Conservation (phyloP, 208 protist genomes). For the Angomonas ambiguus region DNA sequence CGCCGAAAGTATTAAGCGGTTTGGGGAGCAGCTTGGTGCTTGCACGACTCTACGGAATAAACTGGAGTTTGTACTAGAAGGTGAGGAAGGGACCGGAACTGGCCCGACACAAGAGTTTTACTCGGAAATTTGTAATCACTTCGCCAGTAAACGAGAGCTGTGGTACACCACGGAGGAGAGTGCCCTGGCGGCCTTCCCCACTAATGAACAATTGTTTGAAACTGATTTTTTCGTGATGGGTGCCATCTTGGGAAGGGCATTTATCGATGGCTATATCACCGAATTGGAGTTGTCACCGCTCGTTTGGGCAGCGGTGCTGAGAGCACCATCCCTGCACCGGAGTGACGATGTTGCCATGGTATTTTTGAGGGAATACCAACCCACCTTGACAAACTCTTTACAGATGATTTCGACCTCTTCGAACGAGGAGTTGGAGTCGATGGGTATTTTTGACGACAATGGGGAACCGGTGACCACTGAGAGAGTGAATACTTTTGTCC, state of each 20-base stretch:
- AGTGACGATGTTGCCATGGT: background rate
- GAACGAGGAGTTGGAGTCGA: conserved; percentile 38
- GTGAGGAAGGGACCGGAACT: conserved; percentile 78
- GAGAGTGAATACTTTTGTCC: conserved; percentile 32
- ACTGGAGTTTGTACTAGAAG: conserved; percentile 72
- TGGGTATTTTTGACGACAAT: conserved; percentile 52
- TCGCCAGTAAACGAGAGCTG: conserved; percentile 25
- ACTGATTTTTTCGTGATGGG: conserved; percentile 75
- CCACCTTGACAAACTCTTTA: conserved; percentile 42
- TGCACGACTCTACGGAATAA: conserved; percentile 49
- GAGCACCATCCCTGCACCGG: too few species aligned
- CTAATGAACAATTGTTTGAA: conserved; percentile 24
- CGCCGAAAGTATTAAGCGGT: conserved; percentile 17
- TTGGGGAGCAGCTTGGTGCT: conserved; percentile 42
- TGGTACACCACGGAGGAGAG: conserved; percentile 69
- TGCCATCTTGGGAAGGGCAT: conserved; percentile 53
- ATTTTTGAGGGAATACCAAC: conserved; percentile 48
- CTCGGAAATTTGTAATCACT: conserved; percentile 55
- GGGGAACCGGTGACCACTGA: conserved; percentile 26
- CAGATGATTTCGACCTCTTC: conserved; percentile 23
- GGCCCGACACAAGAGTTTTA: conserved; percentile 88
- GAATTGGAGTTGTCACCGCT: conserved; percentile 44
- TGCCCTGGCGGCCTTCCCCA: conserved; percentile 52
- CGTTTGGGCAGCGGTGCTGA: conserved; percentile 50
- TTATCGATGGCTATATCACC: conserved; percentile 78